Evolutionary conservation across 352 stramenopile genomes (phyloP), one percentile per base, ranked within the genome.

Genomic region (Saprolegnia parasitica): DNA sequence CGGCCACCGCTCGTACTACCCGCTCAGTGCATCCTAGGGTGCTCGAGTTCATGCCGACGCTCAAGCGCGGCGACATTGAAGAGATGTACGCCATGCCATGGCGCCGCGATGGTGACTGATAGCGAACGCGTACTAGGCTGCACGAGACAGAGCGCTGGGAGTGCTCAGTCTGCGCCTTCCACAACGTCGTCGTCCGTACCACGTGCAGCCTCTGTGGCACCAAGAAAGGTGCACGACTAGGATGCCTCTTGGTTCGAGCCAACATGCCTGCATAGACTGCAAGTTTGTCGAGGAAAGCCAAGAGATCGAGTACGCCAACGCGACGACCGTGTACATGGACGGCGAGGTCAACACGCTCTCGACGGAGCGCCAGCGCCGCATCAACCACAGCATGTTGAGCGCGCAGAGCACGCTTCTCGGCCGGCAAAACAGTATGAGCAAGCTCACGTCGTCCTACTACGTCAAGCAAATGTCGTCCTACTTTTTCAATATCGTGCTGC

Each of bases 11-110:
- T 46, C 39, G 15, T 16, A 8, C 15, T 46, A 46, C 35, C 45
- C 78, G 47, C 71, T 78, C 23, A 68, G 49, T 15, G 39, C 8
- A 8, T 58, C 35, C 9, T 70, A 70, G 63, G 23, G 45, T 70
- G 16, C 39, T 70, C 35, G 46, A 52, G 54, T 63, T 61, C 54
- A 70, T 70, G 50, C 63, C 63, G 6, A 52, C 42, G 9, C 63
- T 70, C 24, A 58, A 61, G 39, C 63, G 63, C 20, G n/a, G 55
- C 23, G 63, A 70, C 42, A 58, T 70, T 61, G 63, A 70, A 24
- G 63, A 61, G 32, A 42, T 62, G 63, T 70, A 45, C 29, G 58
- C 56, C n/a, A 9, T 23, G 29, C 2, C 29, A 5, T 35, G 29
- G 29, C 29, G 29, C 5, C 47, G 6, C 20, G 9, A 3, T 24